These are phyloP conservation scores for Calonectria crousiana DNA, from an alignment of 2,329 filamentous ascomycete genomes.

Conservation along the genomic window DNA sequence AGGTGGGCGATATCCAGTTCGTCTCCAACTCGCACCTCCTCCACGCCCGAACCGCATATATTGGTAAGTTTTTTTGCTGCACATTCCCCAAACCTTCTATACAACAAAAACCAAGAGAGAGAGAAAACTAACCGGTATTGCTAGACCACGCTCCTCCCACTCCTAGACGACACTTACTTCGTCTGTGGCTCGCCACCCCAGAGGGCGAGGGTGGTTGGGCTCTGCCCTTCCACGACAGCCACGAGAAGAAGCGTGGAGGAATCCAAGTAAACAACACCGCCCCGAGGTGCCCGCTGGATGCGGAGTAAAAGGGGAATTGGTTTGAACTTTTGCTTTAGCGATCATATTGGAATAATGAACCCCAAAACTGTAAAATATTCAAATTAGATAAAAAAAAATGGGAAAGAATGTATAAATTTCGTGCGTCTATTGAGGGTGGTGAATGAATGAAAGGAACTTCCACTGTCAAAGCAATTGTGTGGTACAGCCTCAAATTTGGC, in stretches of 20 bases:
- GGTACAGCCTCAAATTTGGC: background rate
- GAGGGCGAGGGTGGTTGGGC: slow-evolving; percentile 88
- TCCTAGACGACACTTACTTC: slow-evolving; percentile 82
- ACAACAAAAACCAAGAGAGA: too few species aligned
- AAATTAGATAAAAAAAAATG: slow-evolving; percentile 23
- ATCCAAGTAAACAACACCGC: slow-evolving; percentile 88
- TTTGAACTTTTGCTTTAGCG: slow-evolving; percentile 23
- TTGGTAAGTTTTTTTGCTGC: slow-evolving; percentile 38
- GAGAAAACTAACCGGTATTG: too few species aligned
- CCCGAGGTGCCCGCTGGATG: slow-evolving; percentile 81
- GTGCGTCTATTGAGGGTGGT: background rate
- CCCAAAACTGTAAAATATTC: slow-evolving; percentile 4
- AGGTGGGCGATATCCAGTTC: slow-evolving; percentile 91
- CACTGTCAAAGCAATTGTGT: background rate
- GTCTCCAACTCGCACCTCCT: slow-evolving; percentile 83
- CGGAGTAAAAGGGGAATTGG: slow-evolving; percentile 76
- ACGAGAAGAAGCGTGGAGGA: slow-evolving; percentile 88
- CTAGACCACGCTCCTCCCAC: slow-evolving; percentile 70
- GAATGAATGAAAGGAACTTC: background rate
- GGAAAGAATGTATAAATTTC: background rate
- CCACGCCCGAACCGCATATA: slow-evolving; percentile 86
- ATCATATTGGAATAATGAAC: slow-evolving; percentile 23
- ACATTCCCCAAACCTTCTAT: too few species aligned
- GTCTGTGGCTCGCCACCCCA: slow-evolving; percentile 86
- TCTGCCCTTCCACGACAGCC: slow-evolving; percentile 83